These are phyloP conservation scores for Clonostachys rhizophaga DNA, from an alignment of 2,329 filamentous ascomycete genomes.

Conservation along the genomic window DNA sequence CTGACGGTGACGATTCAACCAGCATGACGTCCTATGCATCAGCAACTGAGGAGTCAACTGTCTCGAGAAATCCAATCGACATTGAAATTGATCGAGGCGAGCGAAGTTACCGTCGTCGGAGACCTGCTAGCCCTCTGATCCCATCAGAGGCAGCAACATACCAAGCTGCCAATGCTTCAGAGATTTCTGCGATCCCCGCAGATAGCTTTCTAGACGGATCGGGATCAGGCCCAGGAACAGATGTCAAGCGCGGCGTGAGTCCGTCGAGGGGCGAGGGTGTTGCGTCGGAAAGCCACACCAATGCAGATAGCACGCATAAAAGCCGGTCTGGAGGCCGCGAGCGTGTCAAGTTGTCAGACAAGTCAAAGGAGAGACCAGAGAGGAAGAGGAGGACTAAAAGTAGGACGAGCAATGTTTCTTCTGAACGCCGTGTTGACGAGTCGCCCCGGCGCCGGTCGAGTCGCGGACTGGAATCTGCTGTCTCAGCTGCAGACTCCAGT, in stretches of 20 bases:
- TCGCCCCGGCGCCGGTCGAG: conserved; percentile 43
- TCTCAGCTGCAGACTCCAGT: conserved; percentile 50
- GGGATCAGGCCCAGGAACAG: conserved; percentile 28
- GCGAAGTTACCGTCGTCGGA: conserved; percentile 33
- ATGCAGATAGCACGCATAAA: conserved; percentile 16
- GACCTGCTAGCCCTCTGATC: conserved; percentile 64
- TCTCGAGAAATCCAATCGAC: conserved; percentile 75
- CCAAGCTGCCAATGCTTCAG: conserved; percentile 65
- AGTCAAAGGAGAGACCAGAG: conserved; percentile 42
- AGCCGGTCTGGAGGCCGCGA: conserved; percentile 36
- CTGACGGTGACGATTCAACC: conserved; percentile 54
- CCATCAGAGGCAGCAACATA: conserved; percentile 52
- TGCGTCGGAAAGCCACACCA: conserved; percentile 23
- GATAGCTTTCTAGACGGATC: conserved; percentile 60
- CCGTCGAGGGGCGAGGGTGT: conserved; percentile 31
- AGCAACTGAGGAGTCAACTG: conserved; percentile 72
- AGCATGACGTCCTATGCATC: conserved; percentile 74
- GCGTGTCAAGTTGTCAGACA: conserved; percentile 30
- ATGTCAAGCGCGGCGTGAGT: conserved; percentile 33
- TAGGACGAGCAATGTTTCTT: conserved; percentile 40
- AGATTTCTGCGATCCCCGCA: conserved; percentile 73
- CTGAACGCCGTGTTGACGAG: conserved; percentile 43
- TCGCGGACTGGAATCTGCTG: conserved; percentile 44
- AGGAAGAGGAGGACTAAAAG: conserved; percentile 41
- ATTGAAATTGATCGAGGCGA: conserved; percentile 77